Base-by-base conservation (phyloP, 108 stramenopile genomes). In the Fragilaria crotonensis region DNA sequence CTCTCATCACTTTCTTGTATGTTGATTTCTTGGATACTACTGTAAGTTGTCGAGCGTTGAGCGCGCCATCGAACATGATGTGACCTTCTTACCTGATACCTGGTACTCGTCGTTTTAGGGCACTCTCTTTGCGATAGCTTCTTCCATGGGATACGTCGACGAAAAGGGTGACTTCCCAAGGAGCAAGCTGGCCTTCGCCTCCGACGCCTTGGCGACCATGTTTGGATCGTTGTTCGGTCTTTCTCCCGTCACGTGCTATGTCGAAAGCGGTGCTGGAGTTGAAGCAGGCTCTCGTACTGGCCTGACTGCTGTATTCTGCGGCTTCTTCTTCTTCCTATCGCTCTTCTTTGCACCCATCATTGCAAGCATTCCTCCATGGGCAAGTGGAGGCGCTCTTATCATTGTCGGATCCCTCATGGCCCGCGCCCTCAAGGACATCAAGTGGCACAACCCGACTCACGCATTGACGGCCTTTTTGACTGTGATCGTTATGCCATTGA, bases 321-420 rank as follows among this genome's bases (percentile, higher is more conserved):
- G 54, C 0, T 67, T 79, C 48, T 85, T 71, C 54, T 82, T 81
- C 41, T 67, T 76, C 46, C 21, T 85, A 23, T 53, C 66, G 14
- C 55, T 85, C 21, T 85, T 85, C 73, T 82, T 95, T 69, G 87
- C 89, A 11, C 93, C 93, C 2, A 74, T 90, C 45, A 65, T 95
- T 52, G 84, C 85, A 45, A 66, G 68, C 33, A 84, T 95, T 46
- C 93, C 93, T 20, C 62, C 80, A 5, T 80, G 84, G 80, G 93
- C 93, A 31, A 91, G 81, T 23, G 89, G 87, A n/a, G 84, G 84
- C 17, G 78, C 84, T 19, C 52, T 89, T 41, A 80, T 95, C 30
- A 63, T 89, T 52, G 84, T 91, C 14, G 89, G 89, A 19, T 55
- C 79, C 19, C 58, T 91, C 27, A 89, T 90, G 88, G 71, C 72